A percentile compares a stretch with the other conserved stretches of the same genome.
These are phyloP conservation scores for Acarospora socialis DNA, from an alignment of 2,329 filamentous ascomycete species.

Conservation along the genomic window DNA sequence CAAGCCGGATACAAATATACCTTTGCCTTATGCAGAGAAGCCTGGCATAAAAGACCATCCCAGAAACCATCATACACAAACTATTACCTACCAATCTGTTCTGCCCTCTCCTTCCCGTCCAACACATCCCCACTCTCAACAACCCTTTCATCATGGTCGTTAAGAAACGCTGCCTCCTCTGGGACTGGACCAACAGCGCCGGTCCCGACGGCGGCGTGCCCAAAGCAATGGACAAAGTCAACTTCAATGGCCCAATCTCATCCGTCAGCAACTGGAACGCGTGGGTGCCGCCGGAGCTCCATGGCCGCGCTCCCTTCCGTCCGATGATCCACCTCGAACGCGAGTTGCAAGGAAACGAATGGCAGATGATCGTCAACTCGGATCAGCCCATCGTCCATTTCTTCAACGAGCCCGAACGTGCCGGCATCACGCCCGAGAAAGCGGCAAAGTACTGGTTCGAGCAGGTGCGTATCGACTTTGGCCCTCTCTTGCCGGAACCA, in stretches of 20 bases:
- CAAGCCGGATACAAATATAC: too few relatives aligned
- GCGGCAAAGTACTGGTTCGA: slow-evolving; percentile 27
- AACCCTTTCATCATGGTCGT: background rate
- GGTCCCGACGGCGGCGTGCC: slow-evolving; percentile 18
- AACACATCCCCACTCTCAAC: background rate
- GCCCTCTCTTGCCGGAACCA: too few relatives aligned
- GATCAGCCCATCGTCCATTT: slow-evolving; percentile 28
- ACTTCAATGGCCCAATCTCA: slow-evolving; percentile 21
- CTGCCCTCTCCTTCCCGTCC: background rate
- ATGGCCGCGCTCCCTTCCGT: slow-evolving; percentile 24
- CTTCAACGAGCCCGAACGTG: slow-evolving; percentile 34
- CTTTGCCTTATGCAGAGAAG: too few relatives aligned
- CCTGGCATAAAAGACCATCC: background rate
- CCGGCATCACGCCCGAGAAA: slow-evolving; percentile 21
- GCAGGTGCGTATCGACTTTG: too few relatives aligned
- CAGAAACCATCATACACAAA: background rate
- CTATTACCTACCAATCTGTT: too few relatives aligned
- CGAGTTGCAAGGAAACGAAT: slow-evolving; percentile 26
- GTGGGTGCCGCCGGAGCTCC: slow-evolving; percentile 27
- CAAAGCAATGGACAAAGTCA: slow-evolving; percentile 24
- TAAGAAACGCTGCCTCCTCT: slow-evolving; percentile 27
- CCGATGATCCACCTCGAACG: slow-evolving; percentile 30
- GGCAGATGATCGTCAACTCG: slow-evolving; percentile 20
- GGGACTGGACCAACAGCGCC: slow-evolving; percentile 30
- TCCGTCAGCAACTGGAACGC: slow-evolving; percentile 31